Base-by-base conservation (phyloP, 441 rosid species). In the Eruca vesicaria region DNA sequence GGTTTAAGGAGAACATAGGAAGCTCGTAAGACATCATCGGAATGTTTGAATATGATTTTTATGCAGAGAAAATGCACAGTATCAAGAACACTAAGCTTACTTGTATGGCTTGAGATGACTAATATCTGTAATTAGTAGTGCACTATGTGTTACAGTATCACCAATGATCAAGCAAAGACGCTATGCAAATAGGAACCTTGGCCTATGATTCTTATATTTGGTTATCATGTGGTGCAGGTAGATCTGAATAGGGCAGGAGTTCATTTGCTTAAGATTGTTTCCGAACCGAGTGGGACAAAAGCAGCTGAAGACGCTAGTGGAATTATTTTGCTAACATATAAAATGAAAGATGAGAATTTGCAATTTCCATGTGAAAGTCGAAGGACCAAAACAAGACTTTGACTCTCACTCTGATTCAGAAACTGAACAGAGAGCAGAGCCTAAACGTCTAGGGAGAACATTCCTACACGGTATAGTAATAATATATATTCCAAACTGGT, bases 201-300 rank as follows among this genome's bases (percentile, higher is more conserved):
- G n/a, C n/a, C 6, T 23, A 52, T 53, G 60, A 26, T 69, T 21
- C 50, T 63, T 69, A 66, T 57, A 50, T 35, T n/a, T 69, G 71
- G 71, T 63, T 79, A 68, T 52, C 5, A 9, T 68, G 6, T 72
- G 65, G 73, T 85, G 71, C 80, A 90, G 95, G 97, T 95, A 73
- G 98, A 92, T 86, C 68, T 95, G 75, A 90, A 95, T 80, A 89
- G 99, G 83, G 99, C 99, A 66, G 97, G 98, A 4, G 98, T 92
- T 29, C 96, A 97, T 29, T 83, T 95, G 81, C 94, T 95, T 80
- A 98, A 95, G 84, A 86, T 95, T 71, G 98, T 95, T 63, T 95
- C 97, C 74, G 99, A 92, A 78, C 98, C 99, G 81, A 91, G 75
- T 82, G 96, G 97, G 23, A 65, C 85, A 18, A 97, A 95, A 83